Conservation (phyloP, 805 yeast genomes). For the Ogataea haglerorum region DNA sequence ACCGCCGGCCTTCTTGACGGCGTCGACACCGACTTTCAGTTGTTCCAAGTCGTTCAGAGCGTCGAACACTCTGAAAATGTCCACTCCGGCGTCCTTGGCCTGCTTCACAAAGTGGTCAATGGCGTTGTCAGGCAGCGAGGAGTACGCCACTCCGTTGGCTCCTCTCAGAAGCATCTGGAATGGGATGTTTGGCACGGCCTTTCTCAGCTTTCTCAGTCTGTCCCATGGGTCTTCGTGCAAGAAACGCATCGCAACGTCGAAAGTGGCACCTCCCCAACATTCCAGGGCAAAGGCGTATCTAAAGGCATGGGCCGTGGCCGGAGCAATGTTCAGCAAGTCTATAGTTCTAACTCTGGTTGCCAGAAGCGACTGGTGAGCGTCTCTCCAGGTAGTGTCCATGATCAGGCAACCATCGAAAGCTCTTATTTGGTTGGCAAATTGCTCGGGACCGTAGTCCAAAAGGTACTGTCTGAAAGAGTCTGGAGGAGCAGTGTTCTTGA, state of each 20-base stretch:
- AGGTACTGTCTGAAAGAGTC: constrained; percentile 92
- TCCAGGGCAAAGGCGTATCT: constrained; percentile 91
- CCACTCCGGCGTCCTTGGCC: constrained; percentile 96
- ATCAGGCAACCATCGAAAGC: constrained; percentile 79
- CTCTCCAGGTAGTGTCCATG: constrained; percentile 99
- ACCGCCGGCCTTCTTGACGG: constrained; percentile 98
- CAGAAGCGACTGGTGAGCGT: constrained; percentile 95
- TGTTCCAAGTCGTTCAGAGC: constrained; percentile 96
- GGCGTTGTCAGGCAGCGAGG: constrained; percentile 97
- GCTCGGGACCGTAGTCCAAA: constrained; percentile 81
- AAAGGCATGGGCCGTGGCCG: constrained; percentile 87
- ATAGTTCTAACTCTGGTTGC: constrained; percentile 97
- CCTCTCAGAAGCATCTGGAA: constrained; percentile 99
- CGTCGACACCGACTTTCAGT: constrained; percentile 95
- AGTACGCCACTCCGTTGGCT: constrained; percentile 98
- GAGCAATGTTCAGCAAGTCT: constrained; percentile 89
- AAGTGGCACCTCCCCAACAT: constrained; percentile 99
- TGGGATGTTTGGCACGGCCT: constrained; percentile 94
- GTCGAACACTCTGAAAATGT: constrained; percentile 95
- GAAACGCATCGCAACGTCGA: constrained; percentile 98
- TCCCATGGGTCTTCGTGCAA: constrained; percentile 99
- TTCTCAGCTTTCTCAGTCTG: constrained; percentile 82
- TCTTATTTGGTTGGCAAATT: constrained; percentile 86
- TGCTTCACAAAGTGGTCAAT: constrained; percentile 94
- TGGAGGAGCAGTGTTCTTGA: constrained; percentile 46